Percentiles rank a stretch among this genome's conserved stretches.
Evolutionary conservation across 202 grass and related monocot species (phyloP).

Genomic region (Musa balbisiana): DNA sequence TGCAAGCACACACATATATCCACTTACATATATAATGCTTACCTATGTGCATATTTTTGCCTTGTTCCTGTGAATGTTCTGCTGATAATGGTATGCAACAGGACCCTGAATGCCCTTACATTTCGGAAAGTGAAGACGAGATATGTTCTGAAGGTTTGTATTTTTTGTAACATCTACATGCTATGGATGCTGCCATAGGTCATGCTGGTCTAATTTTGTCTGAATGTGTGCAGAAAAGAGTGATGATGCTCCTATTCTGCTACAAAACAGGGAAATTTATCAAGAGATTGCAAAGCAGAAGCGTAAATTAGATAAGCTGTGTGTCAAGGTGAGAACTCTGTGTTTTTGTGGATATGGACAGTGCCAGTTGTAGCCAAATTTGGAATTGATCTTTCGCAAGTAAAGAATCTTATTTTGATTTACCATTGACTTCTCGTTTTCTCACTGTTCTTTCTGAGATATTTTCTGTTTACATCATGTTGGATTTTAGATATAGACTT

Average conservation of each 20-base stretch:
- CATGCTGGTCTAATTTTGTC: conserved; percentile 19
- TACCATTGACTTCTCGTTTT: background rate
- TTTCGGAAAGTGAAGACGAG: conserved; percentile 57
- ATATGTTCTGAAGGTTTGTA: conserved; percentile 39
- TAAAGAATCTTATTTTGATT: background rate
- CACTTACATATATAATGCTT: background rate
- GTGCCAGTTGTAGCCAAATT: background rate
- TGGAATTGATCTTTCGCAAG: background rate
- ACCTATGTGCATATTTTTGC: background rate
- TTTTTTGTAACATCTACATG: conserved; percentile 3
- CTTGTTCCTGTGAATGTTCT: background rate
- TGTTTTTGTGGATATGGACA: background rate
- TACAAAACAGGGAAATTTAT: conserved; percentile 51
- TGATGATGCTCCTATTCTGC: conserved; percentile 30
- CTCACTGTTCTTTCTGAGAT: background rate
- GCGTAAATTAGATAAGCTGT: conserved; percentile 63
- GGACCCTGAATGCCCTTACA: conserved; percentile 68
- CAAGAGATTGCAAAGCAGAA: conserved; percentile 47
- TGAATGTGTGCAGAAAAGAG: conserved; percentile 35
- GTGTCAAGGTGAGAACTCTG: conserved; percentile 51
- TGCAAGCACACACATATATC: background rate
- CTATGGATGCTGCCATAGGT: conserved; percentile 20
- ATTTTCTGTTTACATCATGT: background rate
- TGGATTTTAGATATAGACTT: background rate
- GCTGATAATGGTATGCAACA: conserved; percentile 14